phyloP scores from a whole-genome alignment of 257 asterid species.

The Nicotiana undulata region DNA sequence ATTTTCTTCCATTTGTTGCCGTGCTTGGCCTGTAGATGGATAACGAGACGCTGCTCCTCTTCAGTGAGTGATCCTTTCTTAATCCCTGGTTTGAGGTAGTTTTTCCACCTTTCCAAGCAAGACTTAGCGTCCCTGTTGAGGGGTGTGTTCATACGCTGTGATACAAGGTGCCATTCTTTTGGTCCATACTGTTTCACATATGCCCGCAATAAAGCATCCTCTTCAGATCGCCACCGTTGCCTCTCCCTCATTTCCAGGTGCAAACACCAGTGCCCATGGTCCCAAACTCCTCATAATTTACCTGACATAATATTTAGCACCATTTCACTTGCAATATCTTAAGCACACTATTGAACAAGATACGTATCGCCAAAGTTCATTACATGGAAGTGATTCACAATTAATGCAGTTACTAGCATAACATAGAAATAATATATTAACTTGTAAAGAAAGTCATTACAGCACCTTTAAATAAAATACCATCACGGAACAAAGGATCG shows the following conservation, averaged over 20 bases:
- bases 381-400: neutral
- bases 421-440: neutral
- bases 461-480: neutral
- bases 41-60: constrained; percentile 58
- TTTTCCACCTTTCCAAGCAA: constrained; percentile 76
- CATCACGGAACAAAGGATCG: neutral
- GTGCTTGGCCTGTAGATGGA: constrained; percentile 36
- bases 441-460: neutral
- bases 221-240: constrained; percentile 76
- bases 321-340: neutral
- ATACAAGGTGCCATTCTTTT: constrained; percentile 58
- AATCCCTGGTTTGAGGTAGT: constrained; percentile 63
- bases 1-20: constrained; percentile 79
- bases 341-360: neutral
- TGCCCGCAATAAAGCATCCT: constrained; percentile 53
- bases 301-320: constrained; percentile 1
- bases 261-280: constrained; percentile 34
- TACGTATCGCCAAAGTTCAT: too few relatives aligned
- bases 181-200: constrained; percentile 62
- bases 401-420: neutral
- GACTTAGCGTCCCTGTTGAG: constrained; percentile 55
- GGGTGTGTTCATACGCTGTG: constrained; percentile 47
- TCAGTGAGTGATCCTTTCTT: constrained; percentile 56
- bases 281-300: constrained; percentile 36
- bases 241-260: constrained; percentile 62